phyloP scores from a whole-genome alignment of 2,329 filamentous ascomycete genomes.

The Thielaviopsis euricoi region DNA sequence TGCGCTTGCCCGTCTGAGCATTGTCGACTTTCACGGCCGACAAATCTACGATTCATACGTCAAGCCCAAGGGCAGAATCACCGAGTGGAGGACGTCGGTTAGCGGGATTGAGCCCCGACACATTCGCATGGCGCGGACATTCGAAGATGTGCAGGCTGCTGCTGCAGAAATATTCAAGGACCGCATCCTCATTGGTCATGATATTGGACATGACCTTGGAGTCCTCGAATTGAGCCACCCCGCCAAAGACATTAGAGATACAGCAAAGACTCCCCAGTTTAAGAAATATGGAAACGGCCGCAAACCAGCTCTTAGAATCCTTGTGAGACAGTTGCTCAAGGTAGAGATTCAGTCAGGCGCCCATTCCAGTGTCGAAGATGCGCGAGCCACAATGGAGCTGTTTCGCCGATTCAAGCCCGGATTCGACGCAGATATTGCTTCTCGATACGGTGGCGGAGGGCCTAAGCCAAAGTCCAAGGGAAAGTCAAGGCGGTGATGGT shows the following conservation, averaged over 20 bases:
- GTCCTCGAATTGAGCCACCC: slow-evolving; percentile 68
- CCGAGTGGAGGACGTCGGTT: slow-evolving; percentile 77
- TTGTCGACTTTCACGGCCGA: slow-evolving; percentile 85
- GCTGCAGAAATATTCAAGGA: slow-evolving; percentile 53
- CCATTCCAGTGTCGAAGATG: slow-evolving; percentile 61
- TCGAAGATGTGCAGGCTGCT: slow-evolving; percentile 61
- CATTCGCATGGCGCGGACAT: slow-evolving; percentile 51
- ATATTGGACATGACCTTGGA: slow-evolving; percentile 61
- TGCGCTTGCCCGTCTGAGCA: slow-evolving; percentile 67
- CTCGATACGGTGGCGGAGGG: slow-evolving; percentile 31
- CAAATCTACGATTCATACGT: slow-evolving; percentile 94
- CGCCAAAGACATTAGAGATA: slow-evolving; percentile 65
- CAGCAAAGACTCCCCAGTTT: slow-evolving; percentile 61
- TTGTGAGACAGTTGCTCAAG: slow-evolving; percentile 40
- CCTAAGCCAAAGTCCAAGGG: slow-evolving; percentile 16
- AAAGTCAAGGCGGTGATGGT: slow-evolving; percentile 14
- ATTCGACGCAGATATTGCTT: slow-evolving; percentile 68
- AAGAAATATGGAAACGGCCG: slow-evolving; percentile 49
- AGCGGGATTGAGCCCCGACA: slow-evolving; percentile 65
- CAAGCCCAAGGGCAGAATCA: slow-evolving; percentile 57
- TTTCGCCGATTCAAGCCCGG: slow-evolving; percentile 69
- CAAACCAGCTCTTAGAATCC: slow-evolving; percentile 47
- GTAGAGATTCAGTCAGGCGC: slow-evolving; percentile 47
- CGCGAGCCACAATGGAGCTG: slow-evolving; percentile 74
- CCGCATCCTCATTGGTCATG: slow-evolving; percentile 68